phyloP scores from a whole-genome alignment of 1,284 basidiomycete species.

The Volvariella surrecta region DNA sequence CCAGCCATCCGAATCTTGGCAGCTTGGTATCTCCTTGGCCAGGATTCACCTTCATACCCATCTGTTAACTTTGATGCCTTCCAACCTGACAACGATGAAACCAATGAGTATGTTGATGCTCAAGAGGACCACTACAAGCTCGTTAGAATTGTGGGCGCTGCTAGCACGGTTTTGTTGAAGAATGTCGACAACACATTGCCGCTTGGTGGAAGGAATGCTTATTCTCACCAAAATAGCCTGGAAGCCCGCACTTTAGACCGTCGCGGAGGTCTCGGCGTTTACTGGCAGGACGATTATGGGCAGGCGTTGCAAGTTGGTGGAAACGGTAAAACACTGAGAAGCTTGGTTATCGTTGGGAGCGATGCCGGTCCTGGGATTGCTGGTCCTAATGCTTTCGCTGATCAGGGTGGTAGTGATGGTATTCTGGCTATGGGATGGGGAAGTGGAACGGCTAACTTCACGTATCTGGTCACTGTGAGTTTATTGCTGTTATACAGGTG shows the following conservation, averaged over 20 bases:
- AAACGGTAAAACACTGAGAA: conserved; percentile 40
- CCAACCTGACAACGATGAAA: conserved; percentile 36
- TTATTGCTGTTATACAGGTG: background rate
- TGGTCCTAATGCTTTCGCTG: conserved; percentile 69
- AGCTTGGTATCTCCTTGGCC: conserved; percentile 18
- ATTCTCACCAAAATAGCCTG: conserved; percentile 38
- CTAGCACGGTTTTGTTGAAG: conserved; percentile 77
- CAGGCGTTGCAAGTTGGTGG: background rate
- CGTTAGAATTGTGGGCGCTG: conserved; percentile 68
- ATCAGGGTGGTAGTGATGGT: conserved; percentile 54
- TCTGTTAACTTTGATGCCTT: conserved; percentile 54
- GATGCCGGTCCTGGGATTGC: conserved; percentile 63
- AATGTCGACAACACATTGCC: conserved; percentile 62
- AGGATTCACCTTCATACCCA: conserved; percentile 56
- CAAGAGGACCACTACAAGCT: conserved; percentile 64
- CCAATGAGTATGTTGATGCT: conserved; percentile 67
- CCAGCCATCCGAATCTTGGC: conserved; percentile 11
- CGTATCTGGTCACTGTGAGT: conserved; percentile 49
- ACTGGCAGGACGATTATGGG: conserved; percentile 29
- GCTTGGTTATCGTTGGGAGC: conserved; percentile 52
- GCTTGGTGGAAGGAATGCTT: conserved; percentile 34
- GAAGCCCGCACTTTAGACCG: conserved; percentile 31
- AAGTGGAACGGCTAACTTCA: conserved; percentile 54
- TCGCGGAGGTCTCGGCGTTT: conserved; percentile 28
- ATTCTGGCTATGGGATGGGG: conserved; percentile 86